Percentiles rank a stretch among this genome's conserved stretches.
Conservation (phyloP, 108 stramenopile species). For the Cyclotella atomus region DNA sequence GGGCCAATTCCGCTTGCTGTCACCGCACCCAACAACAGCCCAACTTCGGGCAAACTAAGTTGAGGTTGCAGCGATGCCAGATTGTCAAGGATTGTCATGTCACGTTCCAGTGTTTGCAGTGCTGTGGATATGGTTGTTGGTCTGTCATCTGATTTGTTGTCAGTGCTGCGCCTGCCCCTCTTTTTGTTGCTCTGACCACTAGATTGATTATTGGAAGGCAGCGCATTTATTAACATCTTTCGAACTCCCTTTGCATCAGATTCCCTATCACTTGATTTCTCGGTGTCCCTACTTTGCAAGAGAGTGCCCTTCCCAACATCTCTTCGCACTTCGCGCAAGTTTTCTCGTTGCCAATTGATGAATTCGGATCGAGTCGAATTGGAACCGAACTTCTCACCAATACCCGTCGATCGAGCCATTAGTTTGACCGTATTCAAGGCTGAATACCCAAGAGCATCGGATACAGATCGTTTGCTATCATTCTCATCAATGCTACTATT, state of each 20-base stretch:
- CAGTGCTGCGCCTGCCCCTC: no score
- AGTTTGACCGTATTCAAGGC: background rate
- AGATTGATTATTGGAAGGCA: background rate
- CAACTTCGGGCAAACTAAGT: constrained; percentile 64
- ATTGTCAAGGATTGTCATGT: constrained; percentile 74
- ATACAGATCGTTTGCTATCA: background rate
- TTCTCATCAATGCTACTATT: background rate
- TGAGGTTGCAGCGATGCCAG: constrained; percentile 67
- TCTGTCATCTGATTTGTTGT: background rate
- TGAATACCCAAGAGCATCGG: background rate
- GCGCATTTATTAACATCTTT: background rate
- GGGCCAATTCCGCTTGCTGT: constrained; percentile 67
- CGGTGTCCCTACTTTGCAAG: background rate
- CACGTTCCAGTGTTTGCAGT: constrained; percentile 37
- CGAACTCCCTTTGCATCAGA: background rate
- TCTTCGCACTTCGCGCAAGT: background rate
- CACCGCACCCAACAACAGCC: constrained; percentile 62
- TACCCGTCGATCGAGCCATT: background rate
- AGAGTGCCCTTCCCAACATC: background rate
- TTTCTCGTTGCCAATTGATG: constrained; percentile 7
- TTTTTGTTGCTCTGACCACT: no score
- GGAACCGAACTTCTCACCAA: background rate
- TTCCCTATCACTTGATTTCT: background rate
- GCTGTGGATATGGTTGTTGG: constrained; percentile 29
- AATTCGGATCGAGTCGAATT: background rate